Conservation (phyloP, 176 grass and related monocot genomes). For the Metroxylon sagu region DNA sequence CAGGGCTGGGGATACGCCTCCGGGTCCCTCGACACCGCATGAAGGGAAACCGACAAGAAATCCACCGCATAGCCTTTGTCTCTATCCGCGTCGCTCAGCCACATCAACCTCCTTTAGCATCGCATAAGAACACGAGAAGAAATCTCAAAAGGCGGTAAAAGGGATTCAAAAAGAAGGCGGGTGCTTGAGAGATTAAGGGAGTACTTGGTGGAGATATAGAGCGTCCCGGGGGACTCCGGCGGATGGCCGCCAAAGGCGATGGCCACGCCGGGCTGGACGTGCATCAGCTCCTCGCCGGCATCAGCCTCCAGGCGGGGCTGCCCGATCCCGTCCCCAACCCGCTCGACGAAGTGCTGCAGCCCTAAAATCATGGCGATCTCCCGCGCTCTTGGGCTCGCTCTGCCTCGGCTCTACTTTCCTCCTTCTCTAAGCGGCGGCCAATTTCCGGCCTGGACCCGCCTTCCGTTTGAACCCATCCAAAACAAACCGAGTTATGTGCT, state of each 20-base stretch:
- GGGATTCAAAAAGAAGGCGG: no score
- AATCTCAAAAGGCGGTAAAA: no score
- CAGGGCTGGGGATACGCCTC: constrained; percentile 74
- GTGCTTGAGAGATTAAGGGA: no score
- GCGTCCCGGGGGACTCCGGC: constrained; percentile 55
- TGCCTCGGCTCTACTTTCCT: no score
- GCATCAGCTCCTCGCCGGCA: constrained; percentile 70
- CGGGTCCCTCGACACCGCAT: constrained; percentile 78
- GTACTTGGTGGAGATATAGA: constrained; percentile 76
- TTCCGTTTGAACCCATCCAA: no score
- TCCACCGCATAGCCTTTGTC: constrained; percentile 60
- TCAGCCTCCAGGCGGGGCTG: constrained; percentile 38
- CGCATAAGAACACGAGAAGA: background rate
- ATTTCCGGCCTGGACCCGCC: no score
- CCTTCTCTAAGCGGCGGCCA: no score
- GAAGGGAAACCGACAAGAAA: constrained; percentile 74
- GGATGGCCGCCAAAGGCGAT: constrained; percentile 41
- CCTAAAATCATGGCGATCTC: constrained; percentile 54
- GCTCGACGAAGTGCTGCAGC: constrained; percentile 40
- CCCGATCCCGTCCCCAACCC: constrained; percentile 23
- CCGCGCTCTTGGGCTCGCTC: background rate
- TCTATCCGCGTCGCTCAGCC: constrained; percentile 67
- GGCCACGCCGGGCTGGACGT: constrained; percentile 39
- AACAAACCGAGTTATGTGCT: no score
- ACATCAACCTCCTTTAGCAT: constrained; percentile 74